phyloP scores from a whole-genome alignment of 2,329 filamentous ascomycete genomes.

The Aspergillus unguis region DNA sequence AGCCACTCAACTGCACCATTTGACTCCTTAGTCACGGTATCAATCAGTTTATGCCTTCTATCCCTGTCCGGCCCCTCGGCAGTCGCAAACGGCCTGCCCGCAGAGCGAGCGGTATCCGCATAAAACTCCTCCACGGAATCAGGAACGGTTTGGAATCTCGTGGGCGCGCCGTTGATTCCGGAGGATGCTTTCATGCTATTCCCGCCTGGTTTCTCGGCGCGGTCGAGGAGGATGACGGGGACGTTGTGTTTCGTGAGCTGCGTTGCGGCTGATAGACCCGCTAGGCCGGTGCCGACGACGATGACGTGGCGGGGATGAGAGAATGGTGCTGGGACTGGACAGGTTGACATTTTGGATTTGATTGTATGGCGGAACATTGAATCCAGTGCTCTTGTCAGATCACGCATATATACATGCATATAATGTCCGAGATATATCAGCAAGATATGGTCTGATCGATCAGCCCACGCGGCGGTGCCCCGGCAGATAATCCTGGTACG shows the following conservation, averaged over 20 bases:
- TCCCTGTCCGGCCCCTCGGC: slow-evolving; percentile 29
- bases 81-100: slow-evolving; percentile 40
- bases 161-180: slow-evolving; percentile 62
- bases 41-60: slow-evolving; percentile 46
- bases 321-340: background rate
- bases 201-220: slow-evolving; percentile 58
- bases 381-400: too few relatives aligned
- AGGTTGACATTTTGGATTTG: slow-evolving; percentile 4
- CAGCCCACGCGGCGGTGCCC: background rate
- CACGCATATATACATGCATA: too few relatives aligned
- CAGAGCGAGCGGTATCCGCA: slow-evolving; percentile 57
- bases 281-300: slow-evolving; percentile 63
- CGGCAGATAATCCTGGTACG: background rate
- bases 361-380: background rate
- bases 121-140: slow-evolving; percentile 43
- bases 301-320: slow-evolving; percentile 42
- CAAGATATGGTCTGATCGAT: background rate
- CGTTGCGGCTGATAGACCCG: slow-evolving; percentile 59
- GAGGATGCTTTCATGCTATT: slow-evolving; percentile 67
- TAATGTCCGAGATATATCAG: too few relatives aligned
- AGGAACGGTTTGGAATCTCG: slow-evolving; percentile 53
- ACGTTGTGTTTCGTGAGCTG: slow-evolving; percentile 53
- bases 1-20: slow-evolving; percentile 56
- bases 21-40: slow-evolving; percentile 49
- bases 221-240: slow-evolving; percentile 58